These are phyloP conservation scores for Cercophora scortea DNA, from an alignment of 495 filamentous ascomycete species.

Conservation along the genomic window DNA sequence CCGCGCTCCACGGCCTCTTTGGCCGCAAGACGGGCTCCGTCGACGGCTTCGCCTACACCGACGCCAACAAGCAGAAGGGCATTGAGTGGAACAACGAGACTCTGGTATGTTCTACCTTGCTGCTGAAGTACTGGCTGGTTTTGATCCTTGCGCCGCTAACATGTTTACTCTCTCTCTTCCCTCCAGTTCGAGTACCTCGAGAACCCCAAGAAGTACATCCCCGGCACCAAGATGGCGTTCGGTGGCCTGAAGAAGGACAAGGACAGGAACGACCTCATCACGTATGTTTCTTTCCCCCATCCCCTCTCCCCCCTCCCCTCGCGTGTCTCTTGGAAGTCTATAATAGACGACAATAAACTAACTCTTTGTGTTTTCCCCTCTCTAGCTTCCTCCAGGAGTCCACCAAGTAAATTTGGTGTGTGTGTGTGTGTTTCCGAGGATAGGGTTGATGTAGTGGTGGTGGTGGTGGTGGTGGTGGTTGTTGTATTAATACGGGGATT, in stretches of 20 bases:
- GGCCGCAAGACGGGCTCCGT: slow-evolving; percentile 88
- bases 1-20: slow-evolving; percentile 94
- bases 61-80: slow-evolving; percentile 97
- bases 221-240: slow-evolving; percentile 99
- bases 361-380: not conserved
- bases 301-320: slow-evolving; percentile 1
- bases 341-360: not conserved
- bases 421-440: not conserved
- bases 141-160: not conserved
- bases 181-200: slow-evolving; percentile 45
- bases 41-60: slow-evolving; percentile 94
- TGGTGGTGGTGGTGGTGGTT: not conserved
- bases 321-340: too few relatives aligned
- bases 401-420: slow-evolving; percentile 41
- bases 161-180: not conserved
- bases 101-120: slow-evolving; percentile 53
- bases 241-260: slow-evolving; percentile 99
- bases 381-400: slow-evolving; percentile 58
- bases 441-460: not conserved
- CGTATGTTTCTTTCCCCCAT: slow-evolving; percentile 52
- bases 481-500: not conserved
- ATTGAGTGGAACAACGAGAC: slow-evolving; percentile 80
- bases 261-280: slow-evolving; percentile 98
- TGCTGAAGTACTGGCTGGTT: too few relatives aligned
- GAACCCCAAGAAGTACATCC: slow-evolving; percentile 67